phyloP scores from a whole-genome alignment of 495 filamentous ascomycete species.

The Staphylotrichum tortipilum region DNA sequence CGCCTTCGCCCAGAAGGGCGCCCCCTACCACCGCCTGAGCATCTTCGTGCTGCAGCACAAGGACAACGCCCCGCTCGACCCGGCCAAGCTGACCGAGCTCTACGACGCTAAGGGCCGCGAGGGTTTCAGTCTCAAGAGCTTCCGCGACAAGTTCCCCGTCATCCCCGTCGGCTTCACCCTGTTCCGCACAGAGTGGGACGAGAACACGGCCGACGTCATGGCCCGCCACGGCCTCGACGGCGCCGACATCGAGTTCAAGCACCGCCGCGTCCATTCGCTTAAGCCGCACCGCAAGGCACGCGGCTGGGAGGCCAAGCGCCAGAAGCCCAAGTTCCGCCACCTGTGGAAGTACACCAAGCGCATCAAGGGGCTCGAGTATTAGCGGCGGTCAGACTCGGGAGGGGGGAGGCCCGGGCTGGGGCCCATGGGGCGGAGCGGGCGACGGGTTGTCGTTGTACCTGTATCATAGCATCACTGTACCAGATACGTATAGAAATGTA shows the following conservation, averaged over 20 bases:
- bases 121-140: slow-evolving; percentile 60
- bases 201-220: slow-evolving; percentile 79
- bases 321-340: slow-evolving; percentile 45
- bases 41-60: slow-evolving; percentile 79
- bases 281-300: slow-evolving; percentile 43
- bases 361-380: slow-evolving; percentile 23
- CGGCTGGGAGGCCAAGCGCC: slow-evolving; percentile 50
- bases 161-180: slow-evolving; percentile 71
- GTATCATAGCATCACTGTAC: slow-evolving; percentile 12
- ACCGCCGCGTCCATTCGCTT: slow-evolving; percentile 49
- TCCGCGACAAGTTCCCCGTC: slow-evolving; percentile 59
- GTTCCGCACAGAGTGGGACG: slow-evolving; percentile 87
- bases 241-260: slow-evolving; percentile 75
- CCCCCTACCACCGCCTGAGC: slow-evolving; percentile 80
- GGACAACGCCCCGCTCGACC: slow-evolving; percentile 50
- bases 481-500: slow-evolving; percentile 7
- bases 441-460: slow-evolving; percentile 13
- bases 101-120: slow-evolving; percentile 43
- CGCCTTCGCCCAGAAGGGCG: slow-evolving; percentile 78
- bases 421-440: not conserved
- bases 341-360: slow-evolving; percentile 47
- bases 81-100: slow-evolving; percentile 46
- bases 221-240: slow-evolving; percentile 61
- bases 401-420: not conserved
- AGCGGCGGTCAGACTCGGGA: no score